Base-by-base conservation (phyloP, 1,284 basidiomycete genomes). In the Tylopilus sp. region DNA sequence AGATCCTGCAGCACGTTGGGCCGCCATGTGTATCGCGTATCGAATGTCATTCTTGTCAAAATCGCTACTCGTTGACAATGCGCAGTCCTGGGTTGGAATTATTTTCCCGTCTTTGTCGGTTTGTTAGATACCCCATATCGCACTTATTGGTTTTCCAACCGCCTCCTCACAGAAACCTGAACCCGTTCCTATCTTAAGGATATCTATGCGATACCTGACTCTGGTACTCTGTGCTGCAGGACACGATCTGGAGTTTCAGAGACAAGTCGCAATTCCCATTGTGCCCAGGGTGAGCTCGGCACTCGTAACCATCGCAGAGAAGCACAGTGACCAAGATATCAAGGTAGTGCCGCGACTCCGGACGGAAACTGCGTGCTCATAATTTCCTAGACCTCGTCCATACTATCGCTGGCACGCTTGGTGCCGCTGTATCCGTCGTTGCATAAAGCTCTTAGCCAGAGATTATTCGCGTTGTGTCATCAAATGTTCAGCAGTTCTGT, bases 1-100 rank as follows among this genome's bases (percentile, higher is more conserved):
- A 68, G 82, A 88, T 57, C 66, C 83, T 13, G 83, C 80, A 42
- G 82, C 80, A 53, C 80, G 86, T 55, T 92, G 89, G 89, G 82
- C 85, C 22, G 90, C 87, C 15, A 73, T 91, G 28, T 86, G 80
- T 60, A 70, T 92, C 37, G 89, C 90, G 3, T 72, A 84, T 59
- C 80, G 80, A 60, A 85, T 85, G 8, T 78, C 85, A 3, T 60
- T 74, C 29, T 67, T 81, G 26, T 88, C 85, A 6, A 81, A 74
- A 61, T 64, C 67, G 19, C 58, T 84, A 6, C 81, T 92, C 76
- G 68, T 88, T 49, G 87, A 90, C 53, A 80, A 73, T 60, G 85
- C 88, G 4, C 83, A 86, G 60, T 76, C 76, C 47, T 92, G 90
- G 90, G 67, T 90, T 37, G 76, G 76, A 46, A 73, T 80, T 22